These are phyloP conservation scores for Ceratocystis harringtonii DNA, from an alignment of 2,329 filamentous ascomycete species.

Conservation along the genomic window DNA sequence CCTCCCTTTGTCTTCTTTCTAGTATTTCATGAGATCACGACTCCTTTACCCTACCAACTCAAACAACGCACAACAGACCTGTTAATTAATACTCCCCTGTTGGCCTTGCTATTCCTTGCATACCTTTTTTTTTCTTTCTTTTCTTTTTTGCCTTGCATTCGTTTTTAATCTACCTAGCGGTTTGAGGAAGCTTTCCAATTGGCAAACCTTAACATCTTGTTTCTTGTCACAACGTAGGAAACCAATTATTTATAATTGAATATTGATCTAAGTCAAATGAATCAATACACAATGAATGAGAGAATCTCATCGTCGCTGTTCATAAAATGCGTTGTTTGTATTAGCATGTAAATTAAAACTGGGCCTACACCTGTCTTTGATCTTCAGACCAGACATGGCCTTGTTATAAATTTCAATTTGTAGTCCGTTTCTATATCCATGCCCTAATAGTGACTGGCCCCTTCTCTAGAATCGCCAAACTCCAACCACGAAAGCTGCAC, in stretches of 20 bases:
- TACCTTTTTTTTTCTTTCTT: not conserved
- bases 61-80: not conserved
- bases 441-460: too few relatives aligned
- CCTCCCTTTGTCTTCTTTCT: conserved; percentile 2
- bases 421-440: too few relatives aligned
- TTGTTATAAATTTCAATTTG: too few relatives aligned
- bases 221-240: not conserved
- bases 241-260: not conserved
- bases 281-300: not conserved
- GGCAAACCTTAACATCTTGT: not conserved
- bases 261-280: not conserved
- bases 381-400: too few relatives aligned
- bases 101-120: not conserved
- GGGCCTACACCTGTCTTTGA: too few relatives aligned
- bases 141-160: not conserved
- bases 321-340: not conserved
- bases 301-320: not conserved
- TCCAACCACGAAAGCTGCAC: too few relatives aligned
- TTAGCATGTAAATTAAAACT: not conserved
- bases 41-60: not conserved
- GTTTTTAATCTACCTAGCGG: not conserved
- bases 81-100: not conserved
- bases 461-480: too few relatives aligned
- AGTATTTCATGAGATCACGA: conserved; percentile 3
- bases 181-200: not conserved